Evolutionary conservation across 352 stramenopile genomes (phyloP).

Genomic region (Globisporangium okanoganense): DNA sequence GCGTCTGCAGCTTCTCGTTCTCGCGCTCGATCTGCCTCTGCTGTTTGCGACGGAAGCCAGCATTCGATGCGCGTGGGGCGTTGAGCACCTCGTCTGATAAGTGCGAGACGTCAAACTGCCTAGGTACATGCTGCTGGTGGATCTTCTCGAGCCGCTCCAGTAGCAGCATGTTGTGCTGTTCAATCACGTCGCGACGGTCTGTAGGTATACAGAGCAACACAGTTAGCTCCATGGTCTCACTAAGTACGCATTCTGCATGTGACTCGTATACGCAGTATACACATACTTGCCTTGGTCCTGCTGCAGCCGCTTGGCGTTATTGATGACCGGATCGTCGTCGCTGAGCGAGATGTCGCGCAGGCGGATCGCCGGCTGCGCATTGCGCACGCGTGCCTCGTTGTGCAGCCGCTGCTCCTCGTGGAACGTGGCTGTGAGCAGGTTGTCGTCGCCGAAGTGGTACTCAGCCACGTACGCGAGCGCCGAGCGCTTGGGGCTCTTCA

Average conservation of each 20-base stretch:
- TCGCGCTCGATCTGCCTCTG: constrained; percentile 46
- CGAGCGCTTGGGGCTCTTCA: constrained; percentile 46
- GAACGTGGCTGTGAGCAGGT: constrained; percentile 48
- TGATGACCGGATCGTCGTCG: constrained; percentile 23
- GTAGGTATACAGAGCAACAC: not conserved
- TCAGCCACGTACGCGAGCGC: constrained; percentile 50
- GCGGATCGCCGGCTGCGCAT: constrained; percentile 39
- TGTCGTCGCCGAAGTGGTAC: constrained; percentile 64
- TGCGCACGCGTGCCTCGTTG: constrained; percentile 40
- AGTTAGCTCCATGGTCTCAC: not conserved
- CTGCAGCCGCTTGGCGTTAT: constrained; percentile 54
- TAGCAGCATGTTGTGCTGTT: constrained; percentile 45
- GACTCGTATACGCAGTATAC: not conserved
- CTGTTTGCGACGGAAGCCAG: constrained; percentile 21
- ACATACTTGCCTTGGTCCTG: constrained; percentile 41
- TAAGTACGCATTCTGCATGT: not conserved
- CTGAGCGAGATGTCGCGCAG: constrained; percentile 24
- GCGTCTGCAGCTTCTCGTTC: constrained; percentile 40
- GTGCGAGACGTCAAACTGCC: constrained; percentile 62
- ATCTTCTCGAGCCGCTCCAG: constrained; percentile 50
- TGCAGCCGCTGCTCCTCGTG: constrained; percentile 42
- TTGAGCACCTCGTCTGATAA: constrained; percentile 37
- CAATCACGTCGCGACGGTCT: constrained; percentile 52
- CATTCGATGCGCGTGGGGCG: constrained; percentile 35
- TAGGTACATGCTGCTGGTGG: constrained; percentile 41